These are phyloP conservation scores for Barnettozyma vustinii DNA, from an alignment of 805 yeast species.

Conservation along the genomic window DNA sequence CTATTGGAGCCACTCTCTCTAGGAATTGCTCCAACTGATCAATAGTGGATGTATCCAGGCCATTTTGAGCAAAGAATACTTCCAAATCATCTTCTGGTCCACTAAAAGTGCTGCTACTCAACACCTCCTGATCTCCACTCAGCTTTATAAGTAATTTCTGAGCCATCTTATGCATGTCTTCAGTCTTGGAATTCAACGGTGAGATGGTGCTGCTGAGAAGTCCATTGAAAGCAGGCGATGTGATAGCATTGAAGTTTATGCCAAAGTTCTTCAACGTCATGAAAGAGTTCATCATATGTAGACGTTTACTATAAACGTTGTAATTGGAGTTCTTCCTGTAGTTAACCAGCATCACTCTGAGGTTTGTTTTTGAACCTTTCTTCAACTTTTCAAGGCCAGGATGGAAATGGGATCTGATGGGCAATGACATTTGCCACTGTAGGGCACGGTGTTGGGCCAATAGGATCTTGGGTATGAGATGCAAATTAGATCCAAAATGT, in stretches of 20 bases:
- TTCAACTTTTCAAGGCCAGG: background rate
- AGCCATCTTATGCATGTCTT: background rate
- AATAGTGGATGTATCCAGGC: constrained; percentile 4
- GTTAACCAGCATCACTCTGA: background rate
- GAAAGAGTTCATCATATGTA: constrained; percentile 8
- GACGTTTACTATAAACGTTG: constrained; percentile 4
- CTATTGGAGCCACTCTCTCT: background rate
- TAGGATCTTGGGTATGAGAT: constrained; percentile 12
- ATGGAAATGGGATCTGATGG: constrained; percentile 7
- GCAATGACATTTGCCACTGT: constrained; percentile 11
- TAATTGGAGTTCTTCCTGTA: constrained; percentile 1
- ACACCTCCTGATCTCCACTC: background rate
- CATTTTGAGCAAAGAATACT: constrained; percentile 4
- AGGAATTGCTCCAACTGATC: constrained; percentile 7
- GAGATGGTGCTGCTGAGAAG: background rate
- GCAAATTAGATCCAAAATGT: constrained; percentile 14
- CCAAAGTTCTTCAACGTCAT: constrained; percentile 8
- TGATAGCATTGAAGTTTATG: background rate
- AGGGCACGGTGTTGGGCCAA: constrained; percentile 11
- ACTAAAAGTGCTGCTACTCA: background rate
- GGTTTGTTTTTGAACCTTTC: background rate
- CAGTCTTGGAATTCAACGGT: background rate
- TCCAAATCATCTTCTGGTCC: constrained; percentile 3
- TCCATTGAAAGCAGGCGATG: background rate
- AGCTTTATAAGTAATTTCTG: background rate